Evolutionary conservation across 148 eudicot genomes (phyloP).

Genomic region (Chenopodium quinoa): DNA sequence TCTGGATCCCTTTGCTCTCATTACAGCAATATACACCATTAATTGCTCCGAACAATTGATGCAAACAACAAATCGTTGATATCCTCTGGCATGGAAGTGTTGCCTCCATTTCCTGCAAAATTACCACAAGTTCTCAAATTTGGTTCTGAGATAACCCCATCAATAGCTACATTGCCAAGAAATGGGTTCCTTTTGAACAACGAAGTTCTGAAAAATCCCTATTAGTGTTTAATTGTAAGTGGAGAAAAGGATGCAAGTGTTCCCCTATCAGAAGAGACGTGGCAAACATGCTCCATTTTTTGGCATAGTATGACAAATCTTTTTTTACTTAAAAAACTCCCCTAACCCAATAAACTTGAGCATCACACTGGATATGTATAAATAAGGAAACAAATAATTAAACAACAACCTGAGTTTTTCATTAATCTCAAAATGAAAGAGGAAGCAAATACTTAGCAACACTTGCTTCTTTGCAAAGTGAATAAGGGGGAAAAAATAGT

Average conservation of each 20-base stretch:
- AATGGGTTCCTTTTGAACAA: neutral
- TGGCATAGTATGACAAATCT: neutral
- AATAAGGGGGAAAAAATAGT: neutral
- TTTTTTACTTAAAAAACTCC: neutral
- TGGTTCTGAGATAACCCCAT: neutral
- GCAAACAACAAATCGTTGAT: constrained; percentile 77
- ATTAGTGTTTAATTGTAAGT: neutral
- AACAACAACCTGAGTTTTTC: neutral
- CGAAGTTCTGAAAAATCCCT: neutral
- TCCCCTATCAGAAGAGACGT: neutral
- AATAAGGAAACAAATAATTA: neutral
- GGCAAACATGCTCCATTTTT: neutral
- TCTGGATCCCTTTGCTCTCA: neutral
- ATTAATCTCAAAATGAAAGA: neutral
- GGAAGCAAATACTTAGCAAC: neutral
- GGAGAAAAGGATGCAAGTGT: neutral
- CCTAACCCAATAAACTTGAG: neutral
- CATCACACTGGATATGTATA: neutral
- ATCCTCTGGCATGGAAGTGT: constrained; percentile 48
- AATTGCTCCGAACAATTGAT: constrained; percentile 54
- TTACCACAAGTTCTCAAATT: neutral
- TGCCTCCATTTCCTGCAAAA: constrained; percentile 46
- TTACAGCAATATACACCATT: neutral
- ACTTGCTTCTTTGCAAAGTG: neutral
- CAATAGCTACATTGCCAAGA: neutral